phyloP scores from a whole-genome alignment of 2,329 filamentous ascomycete genomes.

The Neospermospora avenae region DNA sequence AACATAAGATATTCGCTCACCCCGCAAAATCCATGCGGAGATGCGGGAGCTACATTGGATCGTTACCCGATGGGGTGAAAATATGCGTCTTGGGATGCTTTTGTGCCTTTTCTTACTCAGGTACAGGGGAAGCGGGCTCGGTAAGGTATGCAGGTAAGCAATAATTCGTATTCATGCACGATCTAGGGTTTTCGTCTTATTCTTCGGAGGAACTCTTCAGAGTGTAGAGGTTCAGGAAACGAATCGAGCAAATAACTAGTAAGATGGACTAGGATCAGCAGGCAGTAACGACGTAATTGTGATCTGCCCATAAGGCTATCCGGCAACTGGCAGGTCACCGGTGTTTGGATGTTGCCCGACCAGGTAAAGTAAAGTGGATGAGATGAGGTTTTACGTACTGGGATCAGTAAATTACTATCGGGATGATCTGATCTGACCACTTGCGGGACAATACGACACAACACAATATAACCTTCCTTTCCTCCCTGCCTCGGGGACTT shows the following conservation, averaged over 20 bases:
- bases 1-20: not conserved
- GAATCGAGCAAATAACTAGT: too few relatives aligned
- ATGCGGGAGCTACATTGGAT: not conserved
- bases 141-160: not conserved
- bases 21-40: not conserved
- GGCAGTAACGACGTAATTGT: too few relatives aligned
- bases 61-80: not conserved
- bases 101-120: not conserved
- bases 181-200: not conserved
- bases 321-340: too few relatives aligned
- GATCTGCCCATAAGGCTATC: not conserved
- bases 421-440: conserved; percentile 1
- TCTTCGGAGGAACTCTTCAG: not conserved
- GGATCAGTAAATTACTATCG: not conserved
- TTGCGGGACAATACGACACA: conserved; percentile 1
- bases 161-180: not conserved
- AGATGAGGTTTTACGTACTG: not conserved
- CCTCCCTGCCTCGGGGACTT: not conserved
- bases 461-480: not conserved
- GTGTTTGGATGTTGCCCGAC: not conserved
- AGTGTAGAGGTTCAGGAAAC: not conserved
- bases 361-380: not conserved
- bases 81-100: not conserved
- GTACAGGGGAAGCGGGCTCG: not conserved
- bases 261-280: too few relatives aligned